Base-by-base conservation (phyloP, 148 eudicot genomes). In the Fallopia convolvulus region DNA sequence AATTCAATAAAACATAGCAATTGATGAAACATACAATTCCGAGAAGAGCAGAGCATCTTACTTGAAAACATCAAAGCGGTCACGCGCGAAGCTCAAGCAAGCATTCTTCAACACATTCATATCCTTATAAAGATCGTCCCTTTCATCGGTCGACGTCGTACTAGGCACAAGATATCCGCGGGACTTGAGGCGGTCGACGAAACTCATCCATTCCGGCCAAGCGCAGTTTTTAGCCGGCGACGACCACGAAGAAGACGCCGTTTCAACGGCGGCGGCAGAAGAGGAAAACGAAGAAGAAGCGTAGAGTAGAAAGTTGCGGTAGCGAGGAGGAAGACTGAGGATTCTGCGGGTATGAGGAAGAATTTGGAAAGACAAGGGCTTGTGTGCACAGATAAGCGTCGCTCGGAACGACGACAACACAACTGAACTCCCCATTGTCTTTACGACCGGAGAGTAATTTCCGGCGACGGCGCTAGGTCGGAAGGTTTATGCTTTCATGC, bases 181-280 rank as follows among this genome's bases (percentile, higher is more conserved):
- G 68, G 86, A 76, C 80, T 88, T 87, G 81, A 95, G 81, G 26
- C 86, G 81, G 83, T 89, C 90, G 42, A 95, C 76, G 74, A 95
- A 94, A 76, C 83, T 61, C 40, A 90, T 85, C 98, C 98, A 94
- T 82, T 94, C 99, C 1, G 99, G 94, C 97, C 99, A 95, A 0
- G 97, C 92, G 50, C 93, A 85, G 61, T 18, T 73, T 46, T 20
- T 14, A 20, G 74, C 44, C 15, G 93, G 17, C 58, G 74, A 52
- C 77, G n/a, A 30, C 65, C 8, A 7, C 2, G 80, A 3, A 6
- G 60, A n/a, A 4, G 76, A 12, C 20, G 77, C 68, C 66, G 41
- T 41, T 53, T 72, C 76, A 55, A 72, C 36, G 55, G 81, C 23
- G 53, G 82, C 66, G 52, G 81, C 8, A 30, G 84, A 74, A 26